These are phyloP conservation scores for Epichloe sp. DNA, from an alignment of 2,329 filamentous ascomycete species.

Conservation along the genomic window DNA sequence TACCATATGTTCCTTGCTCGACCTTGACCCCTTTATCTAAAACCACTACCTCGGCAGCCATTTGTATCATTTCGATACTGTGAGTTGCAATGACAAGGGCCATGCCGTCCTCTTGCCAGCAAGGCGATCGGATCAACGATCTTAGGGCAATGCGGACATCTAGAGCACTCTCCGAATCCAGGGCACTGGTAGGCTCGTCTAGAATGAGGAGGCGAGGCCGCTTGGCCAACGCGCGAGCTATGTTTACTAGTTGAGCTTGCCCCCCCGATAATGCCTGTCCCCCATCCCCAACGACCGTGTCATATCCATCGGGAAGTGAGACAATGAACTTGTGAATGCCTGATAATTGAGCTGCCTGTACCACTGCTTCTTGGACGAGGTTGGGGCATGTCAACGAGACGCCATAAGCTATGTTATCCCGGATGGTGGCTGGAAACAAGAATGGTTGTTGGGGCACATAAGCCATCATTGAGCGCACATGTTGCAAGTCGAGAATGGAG, in stretches of 20 bases:
- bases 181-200: slow-evolving; percentile 74
- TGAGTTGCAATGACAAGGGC: slow-evolving; percentile 77
- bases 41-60: slow-evolving; percentile 61
- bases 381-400: slow-evolving; percentile 41
- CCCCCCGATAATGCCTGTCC: slow-evolving; percentile 65
- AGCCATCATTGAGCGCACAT: slow-evolving; percentile 47
- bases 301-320: slow-evolving; percentile 46
- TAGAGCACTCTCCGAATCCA: slow-evolving; percentile 58
- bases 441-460: slow-evolving; percentile 60
- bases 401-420: slow-evolving; percentile 75
- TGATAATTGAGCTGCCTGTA: slow-evolving; percentile 39
- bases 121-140: slow-evolving; percentile 28
- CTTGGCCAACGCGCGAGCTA: slow-evolving; percentile 65
- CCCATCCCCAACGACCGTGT: slow-evolving; percentile 68
- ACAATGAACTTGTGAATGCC: slow-evolving; percentile 66
- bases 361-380: slow-evolving; percentile 30
- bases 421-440: slow-evolving; percentile 65
- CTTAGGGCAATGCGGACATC: slow-evolving; percentile 50
- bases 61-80: slow-evolving; percentile 71
- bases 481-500: slow-evolving; percentile 42
- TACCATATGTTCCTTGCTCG: slow-evolving; percentile 52
- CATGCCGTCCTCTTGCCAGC: slow-evolving; percentile 26
- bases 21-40: slow-evolving; percentile 54
- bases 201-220: slow-evolving; percentile 61
- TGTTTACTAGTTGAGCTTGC: slow-evolving; percentile 68